These are phyloP conservation scores for Calonectria pteridis DNA, from an alignment of 2,329 filamentous ascomycete species.

Conservation along the genomic window DNA sequence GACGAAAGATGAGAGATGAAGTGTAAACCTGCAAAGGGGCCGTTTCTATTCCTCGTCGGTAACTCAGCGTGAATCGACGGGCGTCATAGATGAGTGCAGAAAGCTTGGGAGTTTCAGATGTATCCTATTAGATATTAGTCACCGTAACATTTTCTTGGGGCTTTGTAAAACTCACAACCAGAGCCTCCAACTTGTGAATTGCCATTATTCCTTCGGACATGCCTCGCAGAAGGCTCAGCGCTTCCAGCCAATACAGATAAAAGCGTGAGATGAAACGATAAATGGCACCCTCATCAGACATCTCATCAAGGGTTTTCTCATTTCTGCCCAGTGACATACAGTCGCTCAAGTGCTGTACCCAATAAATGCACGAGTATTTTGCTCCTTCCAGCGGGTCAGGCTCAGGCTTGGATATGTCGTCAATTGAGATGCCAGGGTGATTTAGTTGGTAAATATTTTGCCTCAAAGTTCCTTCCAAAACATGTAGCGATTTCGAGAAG, in stretches of 20 bases:
- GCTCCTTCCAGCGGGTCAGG: conserved; percentile 27
- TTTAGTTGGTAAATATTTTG: conserved; percentile 53
- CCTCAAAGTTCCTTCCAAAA: conserved; percentile 45
- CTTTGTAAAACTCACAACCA: neutral
- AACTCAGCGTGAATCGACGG: neutral
- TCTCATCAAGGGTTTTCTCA: neutral
- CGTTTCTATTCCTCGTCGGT: neutral
- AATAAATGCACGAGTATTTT: conserved; percentile 38
- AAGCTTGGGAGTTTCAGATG: neutral
- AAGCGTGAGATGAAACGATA: neutral
- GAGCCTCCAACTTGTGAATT: neutral
- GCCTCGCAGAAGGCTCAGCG: conserved; percentile 51
- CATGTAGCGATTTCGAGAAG: conserved; percentile 50
- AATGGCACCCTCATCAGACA: neutral
- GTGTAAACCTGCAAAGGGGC: conserved; percentile 16
- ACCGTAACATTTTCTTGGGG: neutral
- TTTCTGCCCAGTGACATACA: neutral
- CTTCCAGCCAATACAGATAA: conserved; percentile 57
- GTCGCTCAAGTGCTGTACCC: conserved; percentile 24
- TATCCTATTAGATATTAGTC: neutral
- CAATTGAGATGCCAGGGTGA: conserved; percentile 20
- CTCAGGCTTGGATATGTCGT: conserved; percentile 16
- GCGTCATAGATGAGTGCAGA: neutral
- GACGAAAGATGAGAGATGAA: conserved; percentile 24
- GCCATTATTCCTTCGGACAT: neutral